These are phyloP conservation scores for Scutellaria baicalensis DNA, from an alignment of 257 asterid genomes.

Conservation along the genomic window DNA sequence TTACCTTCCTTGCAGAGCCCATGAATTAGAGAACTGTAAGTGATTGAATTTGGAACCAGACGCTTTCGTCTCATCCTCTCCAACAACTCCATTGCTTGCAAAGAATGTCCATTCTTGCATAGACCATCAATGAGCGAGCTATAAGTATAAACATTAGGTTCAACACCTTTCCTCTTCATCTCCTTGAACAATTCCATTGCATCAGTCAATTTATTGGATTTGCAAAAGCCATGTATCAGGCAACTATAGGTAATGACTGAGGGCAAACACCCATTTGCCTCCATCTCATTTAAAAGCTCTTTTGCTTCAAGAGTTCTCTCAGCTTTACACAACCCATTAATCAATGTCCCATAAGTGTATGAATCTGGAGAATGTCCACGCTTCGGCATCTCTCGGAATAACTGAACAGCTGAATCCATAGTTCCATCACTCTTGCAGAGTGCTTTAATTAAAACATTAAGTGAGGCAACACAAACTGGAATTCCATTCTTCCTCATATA, in stretches of 20 bases:
- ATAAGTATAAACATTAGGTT: conserved; percentile 86
- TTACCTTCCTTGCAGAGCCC: conserved; percentile 72
- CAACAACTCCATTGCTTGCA: conserved; percentile 53
- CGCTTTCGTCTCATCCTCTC: conserved; percentile 51
- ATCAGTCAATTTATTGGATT: conserved; percentile 45
- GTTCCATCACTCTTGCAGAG: conserved; percentile 70
- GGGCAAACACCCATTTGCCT: conserved; percentile 63
- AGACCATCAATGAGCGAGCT: conserved; percentile 83
- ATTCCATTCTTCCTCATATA: conserved; percentile 63
- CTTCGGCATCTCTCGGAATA: conserved; percentile 76
- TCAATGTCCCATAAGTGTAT: conserved; percentile 82
- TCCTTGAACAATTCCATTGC: conserved; percentile 59
- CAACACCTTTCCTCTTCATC: conserved; percentile 64
- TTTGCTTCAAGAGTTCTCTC: conserved; percentile 73
- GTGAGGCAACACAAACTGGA: conserved; percentile 57
- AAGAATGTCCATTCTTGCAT: conserved; percentile 76
- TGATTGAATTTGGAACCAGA: conserved; percentile 61
- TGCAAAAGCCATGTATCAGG: conserved; percentile 72
- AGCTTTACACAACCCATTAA: conserved; percentile 65
- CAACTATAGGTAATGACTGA: conserved; percentile 64
- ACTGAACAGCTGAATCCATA: conserved; percentile 60
- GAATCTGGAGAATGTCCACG: conserved; percentile 73
- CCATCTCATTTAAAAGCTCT: conserved; percentile 81
- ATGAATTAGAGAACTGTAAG: conserved; percentile 69
- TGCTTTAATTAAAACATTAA: conserved; percentile 75